These are phyloP conservation scores for Diaporthe citriasiana DNA, from an alignment of 2,329 filamentous ascomycete genomes.

Conservation along the genomic window DNA sequence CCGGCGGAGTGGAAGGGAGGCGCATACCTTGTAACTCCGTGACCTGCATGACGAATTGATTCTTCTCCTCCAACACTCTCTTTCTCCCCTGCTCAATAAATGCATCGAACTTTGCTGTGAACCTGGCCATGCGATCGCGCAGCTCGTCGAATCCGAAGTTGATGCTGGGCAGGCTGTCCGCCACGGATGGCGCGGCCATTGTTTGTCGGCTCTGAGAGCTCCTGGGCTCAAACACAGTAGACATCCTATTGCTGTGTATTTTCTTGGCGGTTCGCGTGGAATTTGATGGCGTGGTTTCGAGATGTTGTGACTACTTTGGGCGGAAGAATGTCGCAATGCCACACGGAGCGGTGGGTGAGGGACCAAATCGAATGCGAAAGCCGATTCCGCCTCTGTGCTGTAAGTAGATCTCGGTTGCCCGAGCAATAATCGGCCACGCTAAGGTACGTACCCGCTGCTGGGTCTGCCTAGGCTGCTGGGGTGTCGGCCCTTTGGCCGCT, in stretches of 20 bases:
- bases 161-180: slow-evolving; percentile 85
- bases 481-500: neutral
- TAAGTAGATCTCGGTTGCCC: slow-evolving; percentile 39
- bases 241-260: slow-evolving; percentile 56
- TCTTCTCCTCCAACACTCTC: slow-evolving; percentile 90
- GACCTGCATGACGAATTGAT: slow-evolving; percentile 91
- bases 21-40: slow-evolving; percentile 87
- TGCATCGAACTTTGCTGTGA: slow-evolving; percentile 89
- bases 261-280: neutral
- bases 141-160: slow-evolving; percentile 97
- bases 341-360: neutral
- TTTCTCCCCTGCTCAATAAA: slow-evolving; percentile 95
- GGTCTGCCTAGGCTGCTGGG: neutral
- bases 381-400: neutral
- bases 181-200: slow-evolving; percentile 75
- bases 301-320: neutral
- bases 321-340: neutral
- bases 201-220: slow-evolving; percentile 76
- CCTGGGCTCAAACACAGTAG: slow-evolving; percentile 76
- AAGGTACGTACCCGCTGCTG: slow-evolving; percentile 1
- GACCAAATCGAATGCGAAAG: slow-evolving; percentile 9
- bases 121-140: slow-evolving; percentile 94
- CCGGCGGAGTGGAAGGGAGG: slow-evolving; percentile 1
- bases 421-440: slow-evolving; percentile 40
- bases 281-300: neutral